These are phyloP conservation scores for Peribolospora kevripleyi DNA, from an alignment of 768 basidiomycete species.

Conservation along the genomic window DNA sequence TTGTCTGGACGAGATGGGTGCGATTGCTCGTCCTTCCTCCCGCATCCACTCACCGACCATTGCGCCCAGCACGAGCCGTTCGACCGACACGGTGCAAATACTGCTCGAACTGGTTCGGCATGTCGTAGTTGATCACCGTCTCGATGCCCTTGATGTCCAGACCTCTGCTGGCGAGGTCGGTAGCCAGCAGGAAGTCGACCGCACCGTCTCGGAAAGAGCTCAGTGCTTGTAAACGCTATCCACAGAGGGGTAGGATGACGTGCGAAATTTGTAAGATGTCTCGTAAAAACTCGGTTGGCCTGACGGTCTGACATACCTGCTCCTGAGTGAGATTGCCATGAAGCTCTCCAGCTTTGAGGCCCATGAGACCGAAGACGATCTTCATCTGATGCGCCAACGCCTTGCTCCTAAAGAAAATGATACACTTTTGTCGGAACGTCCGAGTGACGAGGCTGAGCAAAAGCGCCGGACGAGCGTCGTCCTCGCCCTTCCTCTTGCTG, in stretches of 20 bases:
- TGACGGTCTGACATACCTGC: constrained; percentile 32
- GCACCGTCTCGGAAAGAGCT: constrained; percentile 64
- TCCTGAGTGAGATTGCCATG: constrained; percentile 93
- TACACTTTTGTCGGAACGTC: constrained; percentile 21
- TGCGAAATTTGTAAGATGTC: no score
- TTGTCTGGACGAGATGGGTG: neutral
- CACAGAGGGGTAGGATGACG: neutral
- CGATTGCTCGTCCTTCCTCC: neutral
- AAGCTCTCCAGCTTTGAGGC: constrained; percentile 70
- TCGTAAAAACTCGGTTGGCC: neutral
- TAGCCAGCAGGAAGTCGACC: constrained; percentile 85
- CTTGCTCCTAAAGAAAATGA: constrained; percentile 90
- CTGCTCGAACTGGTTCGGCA: constrained; percentile 76
- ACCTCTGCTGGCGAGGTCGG: constrained; percentile 71
- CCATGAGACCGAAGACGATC: constrained; percentile 67
- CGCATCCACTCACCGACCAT: constrained; percentile 44
- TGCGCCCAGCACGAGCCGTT: constrained; percentile 35
- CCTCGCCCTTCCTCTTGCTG: constrained; percentile 19
- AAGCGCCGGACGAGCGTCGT: constrained; percentile 19
- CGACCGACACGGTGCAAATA: constrained; percentile 70
- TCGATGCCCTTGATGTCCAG: constrained; percentile 94
- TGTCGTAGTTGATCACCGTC: constrained; percentile 96
- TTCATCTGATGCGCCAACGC: constrained; percentile 93
- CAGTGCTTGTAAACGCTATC: constrained; percentile 59
- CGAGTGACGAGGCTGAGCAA: constrained; percentile 11